Evolutionary conservation across 2,329 filamentous ascomycete species (phyloP), one percentile per base, ranked within the genome.

Genomic region (Lasiodiplodia sp.): DNA sequence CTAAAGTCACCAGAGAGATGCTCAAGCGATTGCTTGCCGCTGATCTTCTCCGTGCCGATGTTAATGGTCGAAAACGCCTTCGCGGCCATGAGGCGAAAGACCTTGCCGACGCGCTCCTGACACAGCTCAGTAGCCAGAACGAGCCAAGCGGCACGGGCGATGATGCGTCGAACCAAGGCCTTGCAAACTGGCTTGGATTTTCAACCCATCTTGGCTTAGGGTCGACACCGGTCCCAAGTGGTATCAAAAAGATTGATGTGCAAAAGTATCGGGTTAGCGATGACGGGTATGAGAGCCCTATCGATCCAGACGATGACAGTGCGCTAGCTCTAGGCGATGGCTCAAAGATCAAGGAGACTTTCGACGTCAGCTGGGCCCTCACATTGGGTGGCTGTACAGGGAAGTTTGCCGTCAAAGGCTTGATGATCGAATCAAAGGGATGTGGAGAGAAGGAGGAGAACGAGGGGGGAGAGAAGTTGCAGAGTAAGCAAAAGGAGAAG

Each of bases 61-160:
- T 85, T 0, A 72, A 74, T 4, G 82, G 82, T 12, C 78, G 82
- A 37, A 81, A 79, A 68, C 78, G 82, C 16, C 74, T 85, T 7
- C 77, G 78, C 25, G 80, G 82, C 52, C 80, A 80, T 23, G 83
- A 85, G 75, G 82, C 82, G 1, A 84, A 83, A 68, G 77, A 77
- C 4, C 78, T 85, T 10, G 82, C 83, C 3, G 79, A 81, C 12
- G 75, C 80, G 1, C 78, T 85, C n/a, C 74, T 85, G 0, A 70
- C 74, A 8, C 74, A 75, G 4, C 21, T 73, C 53, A 71, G 72
- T 10, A 75, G 75, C 28, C 72, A n/a, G 67, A 68, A 8, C 31
- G 72, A 8, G 28, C 16, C 55, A 4, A 28, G 12, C 16, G 31
- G 16, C 28, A 31, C 37, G 10, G 53, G 68, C 75, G 40, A 72